Base-by-base conservation (phyloP, 805 yeast species). In the Ascoidea asiatica region DNA sequence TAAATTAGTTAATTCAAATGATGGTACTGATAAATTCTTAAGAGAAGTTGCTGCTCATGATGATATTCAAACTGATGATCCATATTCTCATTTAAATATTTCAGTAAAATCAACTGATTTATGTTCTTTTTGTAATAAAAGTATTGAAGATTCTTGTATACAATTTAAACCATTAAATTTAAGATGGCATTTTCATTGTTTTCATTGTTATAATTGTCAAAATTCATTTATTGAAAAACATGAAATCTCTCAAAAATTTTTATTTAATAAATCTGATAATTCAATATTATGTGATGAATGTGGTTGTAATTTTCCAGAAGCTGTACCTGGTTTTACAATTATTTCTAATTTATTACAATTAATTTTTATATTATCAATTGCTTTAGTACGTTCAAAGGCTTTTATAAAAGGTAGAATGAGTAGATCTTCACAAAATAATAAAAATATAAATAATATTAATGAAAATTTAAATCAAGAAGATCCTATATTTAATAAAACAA, bases 181-280 rank as follows among this genome's bases (percentile, higher is more conserved):
- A 42, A 73, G 96, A 53, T 90, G 96, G 97, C 98, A 92, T 58
- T 47, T 68, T 13, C 64, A 71, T 22, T 92, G 98, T 61, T 71
- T 90, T 39, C 54, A 59, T 7, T 90, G 97, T 55, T 60, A 73
- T 0, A 56, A 57, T 6, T 89, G 97, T 58, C 55, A 60, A 13
- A 68, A 70, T 38, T 44, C 49, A 0, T 62, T 77, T 5, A 56
- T 58, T 4, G 50, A 57, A 0, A 58, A 57, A 22, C 65, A 66
- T 39, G 67, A 72, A n/a, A 49, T 68, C 15, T 58, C 62, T 15
- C 77, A 70, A 43, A 66, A 77, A 13, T 63, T 77, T 3, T 72
- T 64, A 53, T 70, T 72, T 56, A 50, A 59, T 23, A 50, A 56
- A 0, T 56, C 53, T 0, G 55, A 50, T 1, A 57, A 62, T 19